These are phyloP conservation scores for Vaccinium darrowii DNA, from an alignment of 148 eudicot species.

Conservation along the genomic window DNA sequence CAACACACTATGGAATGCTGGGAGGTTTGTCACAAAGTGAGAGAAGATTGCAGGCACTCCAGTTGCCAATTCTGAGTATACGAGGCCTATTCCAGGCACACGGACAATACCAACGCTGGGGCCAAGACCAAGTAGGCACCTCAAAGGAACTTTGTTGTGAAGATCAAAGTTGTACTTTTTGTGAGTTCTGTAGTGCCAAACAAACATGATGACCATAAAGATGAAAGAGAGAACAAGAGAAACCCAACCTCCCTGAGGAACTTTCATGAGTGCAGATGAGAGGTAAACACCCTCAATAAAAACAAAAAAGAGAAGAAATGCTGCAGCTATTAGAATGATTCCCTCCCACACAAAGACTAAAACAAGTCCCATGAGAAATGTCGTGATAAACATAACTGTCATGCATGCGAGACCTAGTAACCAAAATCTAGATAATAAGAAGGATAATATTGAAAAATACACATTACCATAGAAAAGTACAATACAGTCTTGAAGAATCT, in stretches of 20 bases:
- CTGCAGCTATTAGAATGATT: conserved; percentile 41
- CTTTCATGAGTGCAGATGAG: conserved; percentile 68
- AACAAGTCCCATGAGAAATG: conserved; percentile 83
- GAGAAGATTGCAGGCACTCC: conserved; percentile 96
- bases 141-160: conserved; percentile 87
- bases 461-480: background rate
- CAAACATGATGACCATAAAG: conserved; percentile 70
- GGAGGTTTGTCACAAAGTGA: conserved; percentile 93
- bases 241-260: conserved; percentile 98
- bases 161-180: conserved; percentile 87
- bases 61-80: conserved; percentile 87
- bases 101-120: conserved; percentile 98
- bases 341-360: conserved; percentile 65
- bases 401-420: conserved; percentile 80
- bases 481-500: background rate
- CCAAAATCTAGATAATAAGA: conserved; percentile 9
- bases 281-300: conserved; percentile 67
- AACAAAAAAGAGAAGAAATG: conserved; percentile 69
- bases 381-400: conserved; percentile 85
- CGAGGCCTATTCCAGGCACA: conserved; percentile 87
- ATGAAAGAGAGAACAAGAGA: conserved; percentile 68
- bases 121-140: conserved; percentile 92
- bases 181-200: conserved; percentile 92
- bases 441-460: background rate
- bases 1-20: conserved; percentile 83